These are phyloP conservation scores for Penicillium crustosum DNA, from an alignment of 2,329 filamentous ascomycete genomes.

Conservation along the genomic window DNA sequence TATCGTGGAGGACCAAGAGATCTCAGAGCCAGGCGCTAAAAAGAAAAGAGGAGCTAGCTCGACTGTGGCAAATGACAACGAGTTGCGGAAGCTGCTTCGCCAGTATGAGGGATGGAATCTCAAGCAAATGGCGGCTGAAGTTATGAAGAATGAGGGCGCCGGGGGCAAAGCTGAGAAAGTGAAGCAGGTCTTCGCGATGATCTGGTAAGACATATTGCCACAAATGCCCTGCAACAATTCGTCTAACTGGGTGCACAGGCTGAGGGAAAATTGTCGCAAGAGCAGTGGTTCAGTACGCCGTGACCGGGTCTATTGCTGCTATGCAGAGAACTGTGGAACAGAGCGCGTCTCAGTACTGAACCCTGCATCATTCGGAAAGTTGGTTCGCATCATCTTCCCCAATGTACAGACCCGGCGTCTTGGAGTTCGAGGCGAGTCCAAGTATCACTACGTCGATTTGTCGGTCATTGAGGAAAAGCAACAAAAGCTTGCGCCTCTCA, in stretches of 20 bases:
- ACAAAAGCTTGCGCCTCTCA: slow-evolving; percentile 32
- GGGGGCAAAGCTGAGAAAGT: slow-evolving; percentile 53
- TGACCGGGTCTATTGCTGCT: slow-evolving; percentile 91
- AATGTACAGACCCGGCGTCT: slow-evolving; percentile 89
- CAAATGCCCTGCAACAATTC: neutral
- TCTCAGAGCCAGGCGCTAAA: slow-evolving; percentile 44
- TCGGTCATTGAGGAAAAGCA: slow-evolving; percentile 49
- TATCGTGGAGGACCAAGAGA: slow-evolving; percentile 43
- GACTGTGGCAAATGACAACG: slow-evolving; percentile 51
- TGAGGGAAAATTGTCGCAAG: slow-evolving; percentile 50
- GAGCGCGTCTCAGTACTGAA: slow-evolving; percentile 94
- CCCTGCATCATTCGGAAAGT: slow-evolving; percentile 94
- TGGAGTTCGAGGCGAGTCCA: slow-evolving; percentile 92
- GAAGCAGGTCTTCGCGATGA: slow-evolving; percentile 54
- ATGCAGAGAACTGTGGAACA: slow-evolving; percentile 87
- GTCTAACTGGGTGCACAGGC: slow-evolving; percentile 33
- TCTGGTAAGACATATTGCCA: slow-evolving; percentile 43
- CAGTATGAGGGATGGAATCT: slow-evolving; percentile 49
- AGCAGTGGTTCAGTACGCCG: slow-evolving; percentile 72
- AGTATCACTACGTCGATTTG: slow-evolving; percentile 80
- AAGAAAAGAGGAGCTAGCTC: slow-evolving; percentile 51
- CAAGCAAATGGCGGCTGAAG: slow-evolving; percentile 50
- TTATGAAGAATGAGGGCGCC: slow-evolving; percentile 50
- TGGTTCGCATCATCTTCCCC: slow-evolving; percentile 93
- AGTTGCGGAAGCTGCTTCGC: slow-evolving; percentile 48